Evolutionary conservation across 2,329 filamentous ascomycete genomes (phyloP), one percentile per base, ranked within the genome.

Genomic region (Cryphonectria japonica): DNA sequence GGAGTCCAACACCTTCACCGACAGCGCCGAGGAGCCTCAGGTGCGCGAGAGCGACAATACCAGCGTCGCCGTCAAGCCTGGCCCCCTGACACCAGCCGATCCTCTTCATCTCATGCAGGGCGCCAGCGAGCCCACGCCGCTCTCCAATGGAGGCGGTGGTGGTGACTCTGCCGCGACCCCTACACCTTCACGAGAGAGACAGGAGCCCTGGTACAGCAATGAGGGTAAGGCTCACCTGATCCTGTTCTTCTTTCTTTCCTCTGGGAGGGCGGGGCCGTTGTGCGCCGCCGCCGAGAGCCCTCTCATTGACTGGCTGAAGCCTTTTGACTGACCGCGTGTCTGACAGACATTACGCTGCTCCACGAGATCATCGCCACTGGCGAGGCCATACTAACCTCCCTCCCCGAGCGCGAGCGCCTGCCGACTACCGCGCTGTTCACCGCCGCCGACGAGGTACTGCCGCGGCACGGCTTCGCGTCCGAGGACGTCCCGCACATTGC

Each of bases 381-480:
- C 60, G 89, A 95, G 81, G 83, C 87, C 57, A 85, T 92, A 41
- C 85, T 89, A 68, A 83, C 87, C 62, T 81, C 80, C 14, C 82
- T 88, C 1, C 84, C 88, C 1, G 87, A 90, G 70, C 86, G 86
- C 65, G 88, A 92, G 75, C 86, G 88, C 69, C 85, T 92, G 32
- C 91, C 93, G 3, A 93, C 92, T 71, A 90, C 90, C 77, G 93
- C 93, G 13, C 86, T 97, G 26, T 97, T 97, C 81, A 86, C 87
- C 68, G 93, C 93, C 41, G 97, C 97, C 78, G 92, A 96, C 77
- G 85, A 88, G 69, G 86, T 95, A 59, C 87, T 97, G n/a, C 88
- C 88, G 6, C 84, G 89, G 74, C 84, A 92, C 82, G 91, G 89
- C 69, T 83, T 93, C 74, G 87, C 93, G 71, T 86, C 89, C n/a